Conservation (phyloP, 495 filamentous ascomycete species). For the Talaromyces nanjingensis region DNA sequence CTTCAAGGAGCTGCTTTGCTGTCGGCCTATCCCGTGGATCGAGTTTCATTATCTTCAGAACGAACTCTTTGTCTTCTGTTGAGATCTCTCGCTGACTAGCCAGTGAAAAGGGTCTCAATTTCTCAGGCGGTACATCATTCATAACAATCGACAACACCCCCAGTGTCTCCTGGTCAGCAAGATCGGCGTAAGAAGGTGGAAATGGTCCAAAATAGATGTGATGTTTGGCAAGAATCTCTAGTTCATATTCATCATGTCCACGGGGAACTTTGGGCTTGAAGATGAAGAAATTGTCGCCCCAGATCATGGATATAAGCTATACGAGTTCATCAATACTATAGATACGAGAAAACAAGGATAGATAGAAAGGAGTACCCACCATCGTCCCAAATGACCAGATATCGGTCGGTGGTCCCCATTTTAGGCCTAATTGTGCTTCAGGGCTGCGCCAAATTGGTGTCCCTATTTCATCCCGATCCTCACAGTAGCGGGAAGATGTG, state of each 20-base stretch:
- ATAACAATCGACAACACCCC: conserved; percentile 16
- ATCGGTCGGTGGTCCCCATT: conserved; percentile 28
- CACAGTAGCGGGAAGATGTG: conserved; percentile 23
- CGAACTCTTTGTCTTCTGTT: conserved; percentile 19
- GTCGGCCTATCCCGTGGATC: conserved; percentile 23
- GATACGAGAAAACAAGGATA: too few relatives aligned
- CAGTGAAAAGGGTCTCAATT: conserved; percentile 16
- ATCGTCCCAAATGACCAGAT: conserved; percentile 36
- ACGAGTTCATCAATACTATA: background rate
- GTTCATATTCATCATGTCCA: conserved; percentile 31
- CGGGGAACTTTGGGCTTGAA: conserved; percentile 33
- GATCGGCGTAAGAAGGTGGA: conserved; percentile 27
- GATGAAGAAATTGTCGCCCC: conserved; percentile 32
- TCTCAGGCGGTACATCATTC: conserved; percentile 17
- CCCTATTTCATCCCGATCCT: conserved; percentile 29
- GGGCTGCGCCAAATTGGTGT: conserved; percentile 27
- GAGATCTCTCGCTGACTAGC: conserved; percentile 17
- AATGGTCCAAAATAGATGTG: conserved; percentile 36
- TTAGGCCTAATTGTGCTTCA: conserved; percentile 23
- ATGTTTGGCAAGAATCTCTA: conserved; percentile 34
- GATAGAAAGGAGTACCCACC: conserved; percentile 8
- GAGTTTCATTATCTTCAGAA: conserved; percentile 21
- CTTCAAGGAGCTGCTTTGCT: conserved; percentile 17
- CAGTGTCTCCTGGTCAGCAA: conserved; percentile 14
- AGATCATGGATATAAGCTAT: conserved; percentile 35